Evolutionary conservation across 345 rosid genomes (phyloP).

Genomic region (Heritiera littoralis): DNA sequence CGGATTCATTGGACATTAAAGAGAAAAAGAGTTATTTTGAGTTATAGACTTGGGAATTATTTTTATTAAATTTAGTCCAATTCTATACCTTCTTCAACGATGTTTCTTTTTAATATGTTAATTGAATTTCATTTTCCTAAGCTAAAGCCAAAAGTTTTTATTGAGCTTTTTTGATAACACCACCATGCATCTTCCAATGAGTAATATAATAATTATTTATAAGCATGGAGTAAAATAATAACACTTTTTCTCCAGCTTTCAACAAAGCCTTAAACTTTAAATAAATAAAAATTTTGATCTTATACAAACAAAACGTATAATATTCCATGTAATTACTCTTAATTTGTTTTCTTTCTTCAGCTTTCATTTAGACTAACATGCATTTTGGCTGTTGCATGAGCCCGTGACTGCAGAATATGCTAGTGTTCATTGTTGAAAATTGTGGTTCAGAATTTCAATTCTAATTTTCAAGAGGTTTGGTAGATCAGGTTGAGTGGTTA

Average conservation of each 20-base stretch:
- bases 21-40: not conserved
- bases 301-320: no score
- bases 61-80: not conserved
- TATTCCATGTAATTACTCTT: not conserved
- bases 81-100: not conserved
- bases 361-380: not conserved
- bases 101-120: no score
- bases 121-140: not conserved
- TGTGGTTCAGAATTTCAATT: not conserved
- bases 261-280: no score
- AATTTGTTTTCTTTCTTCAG: not conserved
- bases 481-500: not conserved
- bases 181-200: no score
- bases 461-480: conserved; percentile 5
- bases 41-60: not conserved
- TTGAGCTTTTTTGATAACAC: no score
- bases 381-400: not conserved
- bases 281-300: no score
- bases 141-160: not conserved
- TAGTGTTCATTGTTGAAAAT: not conserved
- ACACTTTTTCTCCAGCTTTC: no score
- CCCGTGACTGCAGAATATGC: not conserved
- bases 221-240: no score
- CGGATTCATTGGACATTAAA: not conserved
- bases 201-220: no score